Evolutionary conservation across 148 eudicot genomes (phyloP).

Genomic region (Diospyros kaki): DNA sequence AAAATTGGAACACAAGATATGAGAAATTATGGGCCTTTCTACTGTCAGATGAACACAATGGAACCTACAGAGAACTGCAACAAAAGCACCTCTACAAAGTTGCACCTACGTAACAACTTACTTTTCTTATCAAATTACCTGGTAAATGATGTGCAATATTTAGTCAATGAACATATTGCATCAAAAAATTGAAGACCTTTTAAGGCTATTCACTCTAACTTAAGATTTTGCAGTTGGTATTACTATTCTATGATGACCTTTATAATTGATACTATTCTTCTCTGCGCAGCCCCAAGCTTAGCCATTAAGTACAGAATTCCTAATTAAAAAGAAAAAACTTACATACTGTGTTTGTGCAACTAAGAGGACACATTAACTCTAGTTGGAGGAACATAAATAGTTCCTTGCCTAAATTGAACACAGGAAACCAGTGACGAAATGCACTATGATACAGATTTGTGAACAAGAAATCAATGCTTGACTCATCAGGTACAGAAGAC

Average conservation of each 20-base stretch:
- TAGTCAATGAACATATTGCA: not conserved
- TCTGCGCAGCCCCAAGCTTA: not conserved
- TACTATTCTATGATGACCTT: not conserved
- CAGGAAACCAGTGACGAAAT: too few species aligned
- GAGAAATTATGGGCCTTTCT: not conserved
- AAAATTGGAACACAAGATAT: not conserved
- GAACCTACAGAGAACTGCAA: not conserved
- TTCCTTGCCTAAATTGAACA: too few species aligned
- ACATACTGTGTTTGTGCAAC: too few species aligned
- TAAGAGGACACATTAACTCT: too few species aligned
- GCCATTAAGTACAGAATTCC: too few species aligned
- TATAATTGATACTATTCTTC: not conserved
- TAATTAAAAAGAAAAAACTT: too few species aligned
- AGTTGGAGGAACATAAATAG: too few species aligned
- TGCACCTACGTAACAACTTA: not conserved
- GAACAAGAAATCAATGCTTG: too few species aligned
- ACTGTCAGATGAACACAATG: not conserved
- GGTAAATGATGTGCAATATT: not conserved
- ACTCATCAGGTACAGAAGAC: not conserved
- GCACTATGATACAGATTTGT: too few species aligned
- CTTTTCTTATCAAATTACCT: not conserved
- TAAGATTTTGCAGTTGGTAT: too few species aligned
- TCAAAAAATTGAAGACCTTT: not conserved
- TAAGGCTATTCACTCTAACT: too few species aligned
- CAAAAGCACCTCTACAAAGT: not conserved